Evolutionary conservation across 441 rosid species (phyloP).

Genomic region (Mallotus japonicus): DNA sequence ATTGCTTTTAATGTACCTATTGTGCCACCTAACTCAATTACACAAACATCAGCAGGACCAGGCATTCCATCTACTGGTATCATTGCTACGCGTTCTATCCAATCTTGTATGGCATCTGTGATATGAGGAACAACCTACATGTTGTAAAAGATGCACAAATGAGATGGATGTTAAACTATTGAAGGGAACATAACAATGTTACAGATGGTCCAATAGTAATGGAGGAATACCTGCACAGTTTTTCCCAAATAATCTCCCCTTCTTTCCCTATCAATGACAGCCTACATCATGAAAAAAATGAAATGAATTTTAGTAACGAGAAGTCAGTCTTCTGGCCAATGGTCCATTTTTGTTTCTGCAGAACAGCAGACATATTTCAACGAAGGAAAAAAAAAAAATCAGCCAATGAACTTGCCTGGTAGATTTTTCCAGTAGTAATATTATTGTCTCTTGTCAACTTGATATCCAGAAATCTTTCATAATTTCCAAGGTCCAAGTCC

Average conservation of each 20-base stretch:
- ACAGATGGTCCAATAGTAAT: neutral
- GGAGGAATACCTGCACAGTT: conserved; percentile 73
- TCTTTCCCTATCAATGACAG: conserved; percentile 87
- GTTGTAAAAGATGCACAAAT: conserved; percentile 9
- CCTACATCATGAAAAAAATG: conserved; percentile 30
- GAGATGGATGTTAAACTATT: neutral
- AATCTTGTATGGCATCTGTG: conserved; percentile 83
- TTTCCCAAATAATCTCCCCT: conserved; percentile 92
- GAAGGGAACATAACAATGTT: neutral
- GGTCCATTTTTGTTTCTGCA: neutral
- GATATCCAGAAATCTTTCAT: conserved; percentile 83
- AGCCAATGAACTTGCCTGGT: conserved; percentile 48
- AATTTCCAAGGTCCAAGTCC: conserved; percentile 99
- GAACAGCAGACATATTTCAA: neutral
- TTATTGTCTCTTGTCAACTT: conserved; percentile 84
- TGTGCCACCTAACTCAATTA: conserved; percentile 91
- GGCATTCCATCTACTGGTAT: conserved; percentile 74
- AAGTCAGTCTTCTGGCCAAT: neutral
- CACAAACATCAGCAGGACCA: conserved; percentile 82
- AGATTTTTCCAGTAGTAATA: conserved; percentile 90
- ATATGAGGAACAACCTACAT: conserved; percentile 81
- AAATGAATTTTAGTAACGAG: neutral
- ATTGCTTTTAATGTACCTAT: conserved; percentile 46
- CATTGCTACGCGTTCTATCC: conserved; percentile 76
- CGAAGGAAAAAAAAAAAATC: neutral